A percentile compares a stretch with the other conserved stretches of the same genome.
These are phyloP conservation scores for Adiantum capillusveneris DNA, from an alignment of 75 land plant species.

Conservation along the genomic window DNA sequence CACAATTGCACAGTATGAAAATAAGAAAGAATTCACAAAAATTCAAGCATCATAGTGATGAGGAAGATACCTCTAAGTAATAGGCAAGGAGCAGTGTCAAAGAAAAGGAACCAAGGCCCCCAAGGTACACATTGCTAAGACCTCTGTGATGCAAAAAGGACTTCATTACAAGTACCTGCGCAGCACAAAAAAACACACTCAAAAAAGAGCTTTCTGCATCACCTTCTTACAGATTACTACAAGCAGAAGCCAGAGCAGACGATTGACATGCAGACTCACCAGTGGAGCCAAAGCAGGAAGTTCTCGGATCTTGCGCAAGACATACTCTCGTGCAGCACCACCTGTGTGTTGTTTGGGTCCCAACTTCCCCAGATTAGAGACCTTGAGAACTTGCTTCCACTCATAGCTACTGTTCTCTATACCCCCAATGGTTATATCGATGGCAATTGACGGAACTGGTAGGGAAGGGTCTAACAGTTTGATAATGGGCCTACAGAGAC, in stretches of 20 bases:
- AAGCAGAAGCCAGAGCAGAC: not conserved
- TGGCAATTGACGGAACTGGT: conserved; percentile 13
- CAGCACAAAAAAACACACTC: not conserved
- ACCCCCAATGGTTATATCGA: conserved; percentile 38
- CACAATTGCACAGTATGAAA: not conserved
- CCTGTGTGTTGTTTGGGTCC: conserved; percentile 23
- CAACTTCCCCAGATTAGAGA: not conserved
- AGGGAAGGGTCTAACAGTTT: not conserved
- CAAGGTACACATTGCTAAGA: conserved; percentile 34
- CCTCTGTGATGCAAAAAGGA: conserved; percentile 34
- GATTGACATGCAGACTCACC: conserved; percentile 13
- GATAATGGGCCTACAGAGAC: conserved; percentile 15
- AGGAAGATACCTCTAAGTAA: conserved; percentile 33
- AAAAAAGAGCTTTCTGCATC: not conserved
- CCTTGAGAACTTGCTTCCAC: not conserved
- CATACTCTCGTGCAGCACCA: conserved; percentile 36
- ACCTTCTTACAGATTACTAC: not conserved
- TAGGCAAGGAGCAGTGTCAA: conserved; percentile 32
- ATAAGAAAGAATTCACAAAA: not conserved
- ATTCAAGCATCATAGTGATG: not conserved
- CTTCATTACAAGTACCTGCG: conserved; percentile 38
- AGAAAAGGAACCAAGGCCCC: conserved; percentile 42
- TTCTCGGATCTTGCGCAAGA: conserved; percentile 25
- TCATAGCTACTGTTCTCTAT: not conserved
- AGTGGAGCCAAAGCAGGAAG: conserved; percentile 41